Evolutionary conservation across 2,329 filamentous ascomycete genomes (phyloP), one percentile per base, ranked within the genome.

Genomic region (Pseudopyricularia javanii): DNA sequence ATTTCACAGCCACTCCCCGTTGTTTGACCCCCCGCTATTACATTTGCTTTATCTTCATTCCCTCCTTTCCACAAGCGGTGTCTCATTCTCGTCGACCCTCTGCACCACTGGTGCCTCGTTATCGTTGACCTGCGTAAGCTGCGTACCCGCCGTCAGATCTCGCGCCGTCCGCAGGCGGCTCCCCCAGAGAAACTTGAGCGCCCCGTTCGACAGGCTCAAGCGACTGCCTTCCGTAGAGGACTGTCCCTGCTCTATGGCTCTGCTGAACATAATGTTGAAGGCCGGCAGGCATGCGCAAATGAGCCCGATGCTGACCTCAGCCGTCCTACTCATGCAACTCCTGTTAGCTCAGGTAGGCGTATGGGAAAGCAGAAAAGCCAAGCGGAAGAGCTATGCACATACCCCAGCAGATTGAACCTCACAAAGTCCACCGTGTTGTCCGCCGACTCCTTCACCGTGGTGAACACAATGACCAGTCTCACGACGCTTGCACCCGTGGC

Each of bases 391-490:
- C 2, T 3, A 15, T 6, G 7, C 17, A 50, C 48, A 24, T 9
- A 50, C 48, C 48, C 48, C 7, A 50, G 32, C 12, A 50, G 30
- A 37, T 50, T 50, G 26, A 50, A 50, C 17, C 48, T 22, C 17
- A 50, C 22, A 50, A 50, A 50, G 12, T 50, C 48, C 30, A 50
- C 30, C 30, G 48, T 33, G 30, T 50, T 20, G 30, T 50, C 48
- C 17, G 7, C 11, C 17, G 48, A 50, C 30, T 15, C 30, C 17
- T 35, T 30, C 6, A 45, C 24, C 48, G 33, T 24, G 17, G 17
- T 33, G 7, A 50, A 26, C 2, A 50, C 48, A 1, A 50, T 11
- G 5, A 50, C 48, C 32, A 50, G 17, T 17, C 48, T 33, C n/a
- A 37, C 48, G 11, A 50, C 35, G 32, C 48, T 50, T 7, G 33